Evolutionary conservation across 257 asterid species (phyloP), one percentile per base, ranked within the genome.

Genomic region (Cruciata laevipes): DNA sequence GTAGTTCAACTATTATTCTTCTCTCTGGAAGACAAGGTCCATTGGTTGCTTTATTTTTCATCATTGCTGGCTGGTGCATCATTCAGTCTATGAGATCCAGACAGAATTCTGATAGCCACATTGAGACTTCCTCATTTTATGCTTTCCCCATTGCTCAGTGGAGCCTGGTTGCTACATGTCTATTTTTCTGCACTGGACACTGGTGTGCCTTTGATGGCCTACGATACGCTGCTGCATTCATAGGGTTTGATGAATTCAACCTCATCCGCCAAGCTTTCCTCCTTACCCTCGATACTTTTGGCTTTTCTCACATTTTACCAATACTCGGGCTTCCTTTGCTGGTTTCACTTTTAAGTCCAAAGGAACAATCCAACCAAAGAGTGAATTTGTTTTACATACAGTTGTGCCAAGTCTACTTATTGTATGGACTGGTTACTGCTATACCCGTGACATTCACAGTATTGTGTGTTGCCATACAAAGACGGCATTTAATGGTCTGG

Each of bases 181-280:
- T 88, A 80, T 90, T 93, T 84, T 93, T 93, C 88, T 78, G 92
- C 80, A 82, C 96, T 7, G 99, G 97, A 69, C 99, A 93, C 66
- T 93, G 99, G 98, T 93, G 99, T 77, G 87, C 97, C 61, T 90
- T 93, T 67, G 99, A 93, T 79, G 99, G 99, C 74, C 96, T 93
- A 70, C 84, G 99, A 73, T 90, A 88, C 73, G 95, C 95, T 75
- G 87, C 99, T 44, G 96, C 99, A 66, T 93, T 90, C 78, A 76
- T 88, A 44, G 98, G 98, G 83, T 93, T 93, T 68, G 99, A 93
- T 63, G 99, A 93, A 76, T 93, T 93, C 83, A 83, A 79, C 74
- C 91, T 93, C 67, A 73, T 85, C 70, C 96, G 96, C 61, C 95
- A 85, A 80, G 99, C 97, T 64, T 44, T 76, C 76, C 96, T 93